Conservation (phyloP, 1,284 basidiomycete genomes). For the Inonotus obliquus region DNA sequence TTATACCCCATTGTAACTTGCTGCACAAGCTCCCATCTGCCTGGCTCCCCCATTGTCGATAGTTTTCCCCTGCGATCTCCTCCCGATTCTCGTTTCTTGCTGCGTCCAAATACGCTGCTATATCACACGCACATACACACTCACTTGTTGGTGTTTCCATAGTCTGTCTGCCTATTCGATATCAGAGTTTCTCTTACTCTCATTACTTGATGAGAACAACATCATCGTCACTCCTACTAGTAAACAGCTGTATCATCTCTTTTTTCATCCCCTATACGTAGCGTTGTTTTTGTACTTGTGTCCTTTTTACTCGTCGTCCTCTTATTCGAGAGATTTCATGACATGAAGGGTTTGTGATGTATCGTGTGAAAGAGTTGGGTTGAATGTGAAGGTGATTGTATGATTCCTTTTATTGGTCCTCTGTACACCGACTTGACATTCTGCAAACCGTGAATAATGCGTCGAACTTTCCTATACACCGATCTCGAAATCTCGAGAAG, state of each 20-base stretch:
- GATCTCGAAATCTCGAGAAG: too few species aligned
- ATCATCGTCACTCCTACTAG: not conserved
- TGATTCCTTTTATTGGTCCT: too few species aligned
- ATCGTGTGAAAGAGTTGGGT: too few species aligned
- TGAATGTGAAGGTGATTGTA: too few species aligned
- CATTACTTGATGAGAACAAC: not conserved
- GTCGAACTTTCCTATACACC: too few species aligned
- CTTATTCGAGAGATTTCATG: not conserved
- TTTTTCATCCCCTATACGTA: not conserved
- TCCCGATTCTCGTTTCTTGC: not conserved
- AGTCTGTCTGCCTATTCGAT: not conserved
- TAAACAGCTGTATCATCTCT: not conserved
- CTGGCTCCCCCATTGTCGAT: not conserved
- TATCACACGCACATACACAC: not conserved
- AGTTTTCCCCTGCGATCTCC: not conserved
- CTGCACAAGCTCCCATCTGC: too few species aligned
- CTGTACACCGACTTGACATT: too few species aligned
- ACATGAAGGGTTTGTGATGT: not conserved
- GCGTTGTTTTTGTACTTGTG: not conserved
- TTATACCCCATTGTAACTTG: not conserved
- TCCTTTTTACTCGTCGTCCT: not conserved
- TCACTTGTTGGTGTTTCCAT: conserved; percentile 4
- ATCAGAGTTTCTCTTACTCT: not conserved
- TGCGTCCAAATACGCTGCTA: not conserved
- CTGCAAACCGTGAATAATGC: too few species aligned